Conservation (phyloP, 306 rosid species). For the Medicago lupulina region DNA sequence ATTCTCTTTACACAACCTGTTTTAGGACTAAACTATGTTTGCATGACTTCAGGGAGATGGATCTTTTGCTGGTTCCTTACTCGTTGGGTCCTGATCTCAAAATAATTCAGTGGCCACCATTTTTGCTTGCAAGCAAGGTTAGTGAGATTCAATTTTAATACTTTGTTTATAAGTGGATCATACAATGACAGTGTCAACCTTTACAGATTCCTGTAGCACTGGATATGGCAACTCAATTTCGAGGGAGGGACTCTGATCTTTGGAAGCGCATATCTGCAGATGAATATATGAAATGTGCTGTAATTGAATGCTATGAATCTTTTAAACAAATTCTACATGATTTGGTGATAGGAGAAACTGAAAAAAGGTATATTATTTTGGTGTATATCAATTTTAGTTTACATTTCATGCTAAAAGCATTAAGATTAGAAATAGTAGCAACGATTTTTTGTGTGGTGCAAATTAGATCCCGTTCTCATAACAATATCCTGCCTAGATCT, state of each 20-base stretch:
- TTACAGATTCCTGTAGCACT: constrained; percentile 91
- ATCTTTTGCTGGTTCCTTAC: constrained; percentile 91
- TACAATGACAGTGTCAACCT: constrained; percentile 49
- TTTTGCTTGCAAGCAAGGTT: constrained; percentile 97
- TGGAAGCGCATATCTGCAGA: constrained; percentile 97
- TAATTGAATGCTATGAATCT: constrained; percentile 92
- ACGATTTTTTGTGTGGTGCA: background rate
- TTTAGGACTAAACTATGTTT: constrained; percentile 45
- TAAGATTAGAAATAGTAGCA: constrained; percentile 28
- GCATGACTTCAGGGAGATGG: constrained; percentile 87
- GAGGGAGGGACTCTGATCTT: constrained; percentile 83
- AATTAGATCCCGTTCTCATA: constrained; percentile 4
- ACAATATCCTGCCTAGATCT: constrained; percentile 9
- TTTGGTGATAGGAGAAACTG: constrained; percentile 84
- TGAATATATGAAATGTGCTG: constrained; percentile 96
- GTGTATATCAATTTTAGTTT: constrained; percentile 32
- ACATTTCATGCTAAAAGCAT: constrained; percentile 33
- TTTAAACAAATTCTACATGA: constrained; percentile 72
- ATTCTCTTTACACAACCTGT: constrained; percentile 29
- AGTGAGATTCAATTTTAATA: constrained; percentile 37
- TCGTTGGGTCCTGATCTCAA: constrained; percentile 76
- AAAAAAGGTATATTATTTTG: constrained; percentile 67
- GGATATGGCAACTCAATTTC: constrained; percentile 95
- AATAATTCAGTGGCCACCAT: constrained; percentile 98
- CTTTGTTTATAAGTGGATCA: constrained; percentile 35